Evolutionary conservation across 345 rosid genomes (phyloP), one percentile per base, ranked within the genome.

Genomic region (Physaria fendleri): DNA sequence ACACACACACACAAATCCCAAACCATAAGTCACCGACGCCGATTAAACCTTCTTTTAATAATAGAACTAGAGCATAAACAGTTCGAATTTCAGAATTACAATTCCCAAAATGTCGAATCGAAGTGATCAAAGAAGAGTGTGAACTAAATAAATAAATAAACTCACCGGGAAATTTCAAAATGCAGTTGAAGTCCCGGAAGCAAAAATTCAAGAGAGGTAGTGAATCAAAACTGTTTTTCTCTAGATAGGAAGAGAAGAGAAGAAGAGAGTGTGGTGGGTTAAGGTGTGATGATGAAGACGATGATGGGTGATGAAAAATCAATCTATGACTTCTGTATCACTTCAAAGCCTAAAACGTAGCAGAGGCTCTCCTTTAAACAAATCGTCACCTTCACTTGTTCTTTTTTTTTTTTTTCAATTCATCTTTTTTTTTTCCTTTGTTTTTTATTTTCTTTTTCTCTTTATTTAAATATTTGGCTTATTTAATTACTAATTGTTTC

Each of bases 361-460:
- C 73, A 61, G 62, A 68, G 56, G 68, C 73, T 53, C 73, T 69
- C 68, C 73, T 69, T 69, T 61, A 61, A 69, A 69, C 73, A 14
- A 69, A 68, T 60, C 48, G 4, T 23, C 33, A 8, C 69, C 46
- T 53, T 53, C 39, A 2, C 46, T 59, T 33, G 59, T 53, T 59
- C 50, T 56, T 32, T 8, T 32, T 32, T 32, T n/a, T n/a, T 10
- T n/a, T n/a, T 9, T 32, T 30, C 9, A 7, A 7, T 29, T 29
- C 6, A 0, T 55, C 0, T 24, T 46, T 55, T 4, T 3, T 6
- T 18, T 27, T 2, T 48, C n/a, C n/a, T n/a, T n/a, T n/a, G n/a
- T n/a, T n/a, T n/a, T n/a, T n/a, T n/a, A n/a, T n/a, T n/a, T n/a
- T n/a, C n/a, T n/a, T n/a, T n/a, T n/a, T n/a, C n/a, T n/a, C n/a